Percentiles rank a stretch among this genome's conserved stretches.
Evolutionary conservation across 2,329 filamentous ascomycete species (phyloP).

Genomic region (Fusarium udum): DNA sequence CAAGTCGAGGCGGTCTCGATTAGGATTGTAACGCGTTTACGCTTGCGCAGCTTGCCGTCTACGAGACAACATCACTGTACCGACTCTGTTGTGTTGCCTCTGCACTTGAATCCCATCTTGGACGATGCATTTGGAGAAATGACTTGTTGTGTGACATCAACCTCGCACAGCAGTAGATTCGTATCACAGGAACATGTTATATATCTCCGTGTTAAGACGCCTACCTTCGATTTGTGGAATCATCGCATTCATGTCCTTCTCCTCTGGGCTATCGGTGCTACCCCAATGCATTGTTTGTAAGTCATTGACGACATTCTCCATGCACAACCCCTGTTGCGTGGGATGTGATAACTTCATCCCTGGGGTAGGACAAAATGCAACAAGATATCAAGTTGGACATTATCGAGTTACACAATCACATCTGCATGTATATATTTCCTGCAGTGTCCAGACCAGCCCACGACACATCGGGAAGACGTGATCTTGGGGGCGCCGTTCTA

Average conservation of each 20-base stretch:
- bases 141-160: slow-evolving; percentile 16
- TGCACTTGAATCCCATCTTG: slow-evolving; percentile 29
- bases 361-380: background rate
- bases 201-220: slow-evolving; percentile 35
- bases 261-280: slow-evolving; percentile 16
- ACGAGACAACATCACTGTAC: background rate
- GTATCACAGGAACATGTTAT: slow-evolving; percentile 7
- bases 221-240: background rate
- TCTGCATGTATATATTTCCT: slow-evolving; percentile 35
- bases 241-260: slow-evolving; percentile 12
- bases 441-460: slow-evolving; percentile 12
- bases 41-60: slow-evolving; percentile 37
- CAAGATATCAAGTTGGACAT: background rate
- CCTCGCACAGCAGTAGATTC: slow-evolving; percentile 26
- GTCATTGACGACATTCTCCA: slow-evolving; percentile 26
- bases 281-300: slow-evolving; percentile 13
- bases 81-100: background rate
- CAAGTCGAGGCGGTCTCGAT: slow-evolving; percentile 19
- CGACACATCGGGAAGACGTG: slow-evolving; percentile 19
- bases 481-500: slow-evolving; percentile 5
- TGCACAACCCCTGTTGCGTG: slow-evolving; percentile 20
- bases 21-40: slow-evolving; percentile 31
- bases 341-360: background rate
- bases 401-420: slow-evolving; percentile 19
- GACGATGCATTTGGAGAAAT: slow-evolving; percentile 6